Conservation (phyloP, 106 monocot genomes). For the Ottelia alismoides region DNA sequence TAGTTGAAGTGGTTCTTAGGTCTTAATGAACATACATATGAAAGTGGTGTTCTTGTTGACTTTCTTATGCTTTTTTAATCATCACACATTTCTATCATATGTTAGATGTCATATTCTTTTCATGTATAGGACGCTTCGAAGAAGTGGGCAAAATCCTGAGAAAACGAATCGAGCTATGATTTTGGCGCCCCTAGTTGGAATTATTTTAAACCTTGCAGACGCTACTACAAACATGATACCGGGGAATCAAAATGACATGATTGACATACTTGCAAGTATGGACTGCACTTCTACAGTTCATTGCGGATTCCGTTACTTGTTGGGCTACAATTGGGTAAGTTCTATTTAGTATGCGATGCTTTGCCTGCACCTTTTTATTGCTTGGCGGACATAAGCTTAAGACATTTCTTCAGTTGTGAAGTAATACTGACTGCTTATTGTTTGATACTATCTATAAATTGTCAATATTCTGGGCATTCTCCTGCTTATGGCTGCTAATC, state of each 20-base stretch:
- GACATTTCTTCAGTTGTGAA: no score
- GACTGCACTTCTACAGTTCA: constrained; percentile 71
- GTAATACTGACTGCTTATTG: no score
- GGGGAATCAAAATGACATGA: constrained; percentile 46
- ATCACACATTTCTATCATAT: not conserved
- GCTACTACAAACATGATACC: constrained; percentile 17
- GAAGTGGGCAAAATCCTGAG: constrained; percentile 64
- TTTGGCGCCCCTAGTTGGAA: constrained; percentile 85
- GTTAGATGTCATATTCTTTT: not conserved
- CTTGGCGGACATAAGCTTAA: no score
- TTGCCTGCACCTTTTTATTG: no score
- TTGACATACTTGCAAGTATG: constrained; percentile 76
- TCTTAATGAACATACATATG: no score
- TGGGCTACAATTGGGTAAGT: constrained; percentile 90
- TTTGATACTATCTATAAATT: no score
- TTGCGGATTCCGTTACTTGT: constrained; percentile 76
- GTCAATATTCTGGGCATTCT: no score
- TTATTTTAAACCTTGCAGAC: constrained; percentile 77
- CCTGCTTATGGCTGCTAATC: no score
- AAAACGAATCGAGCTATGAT: constrained; percentile 78
- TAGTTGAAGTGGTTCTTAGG: no score
- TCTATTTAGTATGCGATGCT: constrained; percentile 1
- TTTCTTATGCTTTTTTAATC: no score
- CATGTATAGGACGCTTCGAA: constrained; percentile 42
- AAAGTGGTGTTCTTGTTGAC: no score